Base-by-base conservation (phyloP, 2,329 filamentous ascomycete species). In the Ophiocordyceps polyrhachis-furcata region DNA sequence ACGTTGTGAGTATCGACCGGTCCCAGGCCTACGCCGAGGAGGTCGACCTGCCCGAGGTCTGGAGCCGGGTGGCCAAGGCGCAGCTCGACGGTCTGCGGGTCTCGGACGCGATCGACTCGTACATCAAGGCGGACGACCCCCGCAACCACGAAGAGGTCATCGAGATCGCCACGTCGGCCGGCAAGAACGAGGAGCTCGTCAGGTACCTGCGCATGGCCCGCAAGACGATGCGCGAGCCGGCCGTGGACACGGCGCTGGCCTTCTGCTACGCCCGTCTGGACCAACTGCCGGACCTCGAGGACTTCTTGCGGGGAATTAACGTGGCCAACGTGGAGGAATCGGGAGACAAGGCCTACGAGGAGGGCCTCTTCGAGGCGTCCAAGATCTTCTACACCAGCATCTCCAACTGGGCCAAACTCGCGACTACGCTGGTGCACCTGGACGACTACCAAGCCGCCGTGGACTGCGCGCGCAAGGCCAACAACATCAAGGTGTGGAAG, bases 371-470 rank as follows among this genome's bases (percentile, higher is more conserved):
- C 58, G 83, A 96, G 70, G 91, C 91, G 40, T 86, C 91, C 51
- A 98, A 98, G 76, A 96, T 98, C 58, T 98, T 96, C 74, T 98
- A 80, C 69, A 86, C 79, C 46, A 96, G 85, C 68, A 93, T 98
- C 60, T 98, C 91, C 45, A 98, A 98, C 74, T 98, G 91, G 91
- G 89, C 89, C 46, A 98, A 98, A 71, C 79, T 98, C 55, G 88
- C 91, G 14, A 96, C 91, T 12, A 98, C 91, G 12, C 76, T 96
- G 48, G 91, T 98, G n/a, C 87, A 96, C 62, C 78, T 98, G 7
- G 83, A 81, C 51, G 91, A 98, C 54, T 96, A 98, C 69, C 93
- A 98, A 65, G 86, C 86, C 54, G 91, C 91, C 41, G 91, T 98
- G 40, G 91, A 98, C 62, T 95, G 87, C 57, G 91, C 93, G 23